Evolutionary conservation across 768 basidiomycete species (phyloP).

Genomic region (Auricularia auricula-judae): DNA sequence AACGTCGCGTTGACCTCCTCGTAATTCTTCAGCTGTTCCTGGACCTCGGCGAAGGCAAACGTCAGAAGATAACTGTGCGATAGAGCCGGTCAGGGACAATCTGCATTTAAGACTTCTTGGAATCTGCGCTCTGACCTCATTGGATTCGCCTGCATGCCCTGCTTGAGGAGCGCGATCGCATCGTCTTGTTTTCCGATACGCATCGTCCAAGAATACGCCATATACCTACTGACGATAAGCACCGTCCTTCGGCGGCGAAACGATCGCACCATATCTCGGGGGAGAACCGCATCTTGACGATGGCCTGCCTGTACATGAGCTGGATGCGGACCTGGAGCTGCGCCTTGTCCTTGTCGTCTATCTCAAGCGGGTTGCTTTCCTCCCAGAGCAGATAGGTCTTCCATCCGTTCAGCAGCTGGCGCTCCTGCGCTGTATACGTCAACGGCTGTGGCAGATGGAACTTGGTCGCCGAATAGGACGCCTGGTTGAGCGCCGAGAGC

Average conservation of each 20-base stretch:
- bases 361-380: conserved; percentile 84
- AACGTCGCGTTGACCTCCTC: conserved; percentile 62
- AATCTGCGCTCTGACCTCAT: conserved; percentile 38
- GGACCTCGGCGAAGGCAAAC: conserved; percentile 73
- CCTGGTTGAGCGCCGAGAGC: conserved; percentile 47
- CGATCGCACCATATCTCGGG: conserved; percentile 78
- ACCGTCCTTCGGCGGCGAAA: background rate
- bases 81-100: no score
- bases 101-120: background rate
- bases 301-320: conserved; percentile 78
- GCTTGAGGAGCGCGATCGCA: conserved; percentile 64
- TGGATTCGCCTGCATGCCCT: conserved; percentile 82
- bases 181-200: conserved; percentile 72
- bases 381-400: conserved; percentile 92
- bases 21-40: conserved; percentile 53
- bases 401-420: conserved; percentile 75
- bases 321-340: conserved; percentile 60
- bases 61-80: conserved; percentile 69
- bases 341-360: conserved; percentile 71
- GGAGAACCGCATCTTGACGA: conserved; percentile 88
- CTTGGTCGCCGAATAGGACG: conserved; percentile 24
- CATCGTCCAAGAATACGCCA: conserved; percentile 78
- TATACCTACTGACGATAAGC: conserved; percentile 47
- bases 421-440: conserved; percentile 61
- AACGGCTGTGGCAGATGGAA: conserved; percentile 61